These are phyloP conservation scores for Pseudisothecium myosuroides DNA, from an alignment of 225 moss, liverwort and hornwort species.

Conservation along the genomic window DNA sequence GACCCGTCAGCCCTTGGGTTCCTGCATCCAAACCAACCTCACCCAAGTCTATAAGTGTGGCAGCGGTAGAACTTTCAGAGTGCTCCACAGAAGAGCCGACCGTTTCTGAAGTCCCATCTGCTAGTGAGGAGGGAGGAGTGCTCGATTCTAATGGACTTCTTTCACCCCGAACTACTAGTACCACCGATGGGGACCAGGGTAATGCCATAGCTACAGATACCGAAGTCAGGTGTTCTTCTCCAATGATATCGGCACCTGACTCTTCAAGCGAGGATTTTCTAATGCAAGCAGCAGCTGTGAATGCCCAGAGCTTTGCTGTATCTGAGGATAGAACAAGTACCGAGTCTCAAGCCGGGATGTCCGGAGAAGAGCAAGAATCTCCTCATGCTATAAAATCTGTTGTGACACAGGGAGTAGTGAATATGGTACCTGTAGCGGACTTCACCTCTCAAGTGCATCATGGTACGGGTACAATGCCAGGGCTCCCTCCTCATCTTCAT, in stretches of 20 bases:
- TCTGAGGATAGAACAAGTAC: neutral
- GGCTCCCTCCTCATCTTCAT: slow-evolving; percentile 27
- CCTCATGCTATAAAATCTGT: neutral
- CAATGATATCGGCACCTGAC: slow-evolving; percentile 5
- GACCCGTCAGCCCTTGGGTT: slow-evolving; percentile 5
- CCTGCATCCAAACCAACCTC: slow-evolving; percentile 15
- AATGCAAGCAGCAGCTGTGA: slow-evolving; percentile 2
- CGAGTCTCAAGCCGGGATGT: neutral
- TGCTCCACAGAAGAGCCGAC: neutral
- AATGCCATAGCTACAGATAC: neutral
- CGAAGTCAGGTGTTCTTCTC: slow-evolving; percentile 6
- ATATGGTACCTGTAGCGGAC: slow-evolving; percentile 3
- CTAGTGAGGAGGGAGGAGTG: slow-evolving; percentile 2
- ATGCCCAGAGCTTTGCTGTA: neutral
- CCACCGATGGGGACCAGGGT: slow-evolving; percentile 12
- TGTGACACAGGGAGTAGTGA: neutral
- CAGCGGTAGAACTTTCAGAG: neutral
- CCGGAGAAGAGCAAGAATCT: slow-evolving; percentile 12
- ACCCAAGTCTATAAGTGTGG: neutral
- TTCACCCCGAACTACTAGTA: neutral
- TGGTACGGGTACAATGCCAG: neutral
- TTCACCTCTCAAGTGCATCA: slow-evolving; percentile 11
- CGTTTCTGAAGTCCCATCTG: neutral
- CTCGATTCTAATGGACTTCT: slow-evolving; percentile 1
- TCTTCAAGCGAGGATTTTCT: neutral